These are phyloP conservation scores for Cercospora zeae-maydis DNA, from an alignment of 2,329 filamentous ascomycete species.

Conservation along the genomic window DNA sequence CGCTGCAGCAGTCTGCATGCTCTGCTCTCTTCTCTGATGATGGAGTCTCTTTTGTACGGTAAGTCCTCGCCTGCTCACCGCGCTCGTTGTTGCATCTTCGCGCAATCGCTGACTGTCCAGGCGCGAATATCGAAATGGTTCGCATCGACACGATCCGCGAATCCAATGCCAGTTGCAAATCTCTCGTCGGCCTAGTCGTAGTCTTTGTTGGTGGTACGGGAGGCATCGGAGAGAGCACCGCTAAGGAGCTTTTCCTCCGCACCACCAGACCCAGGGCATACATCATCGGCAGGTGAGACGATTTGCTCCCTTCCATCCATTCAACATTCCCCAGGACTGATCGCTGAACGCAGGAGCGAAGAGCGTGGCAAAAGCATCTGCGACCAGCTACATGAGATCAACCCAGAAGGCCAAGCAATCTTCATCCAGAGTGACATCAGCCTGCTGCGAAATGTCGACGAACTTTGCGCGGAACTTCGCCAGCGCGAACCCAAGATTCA, in stretches of 20 bases:
- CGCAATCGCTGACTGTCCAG: neutral
- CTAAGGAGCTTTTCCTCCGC: slow-evolving; percentile 42
- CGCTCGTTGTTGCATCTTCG: neutral
- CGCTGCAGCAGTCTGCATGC: neutral
- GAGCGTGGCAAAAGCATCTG: slow-evolving; percentile 39
- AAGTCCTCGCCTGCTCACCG: neutral
- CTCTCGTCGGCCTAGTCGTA: slow-evolving; percentile 33
- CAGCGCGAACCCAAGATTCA: slow-evolving; percentile 53
- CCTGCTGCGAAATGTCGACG: slow-evolving; percentile 42
- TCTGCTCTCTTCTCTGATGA: slow-evolving; percentile 1
- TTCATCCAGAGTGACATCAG: slow-evolving; percentile 46
- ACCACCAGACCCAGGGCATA: slow-evolving; percentile 41
- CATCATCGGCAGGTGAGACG: slow-evolving; percentile 40
- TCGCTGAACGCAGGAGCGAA: slow-evolving; percentile 32
- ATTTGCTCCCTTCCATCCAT: neutral
- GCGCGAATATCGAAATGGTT: slow-evolving; percentile 24
- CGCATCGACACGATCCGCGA: slow-evolving; percentile 33
- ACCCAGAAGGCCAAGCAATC: slow-evolving; percentile 37
- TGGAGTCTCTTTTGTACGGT: slow-evolving; percentile 13
- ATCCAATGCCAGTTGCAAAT: slow-evolving; percentile 32
- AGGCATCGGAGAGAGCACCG: slow-evolving; percentile 45
- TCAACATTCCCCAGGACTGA: neutral
- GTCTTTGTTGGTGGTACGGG: slow-evolving; percentile 44
- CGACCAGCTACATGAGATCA: slow-evolving; percentile 39
- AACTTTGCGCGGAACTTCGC: slow-evolving; percentile 48